A percentile compares a stretch with the other conserved stretches of the same genome.
These are phyloP conservation scores for Rhodotorula sphaerocarpa DNA, from an alignment of 768 basidiomycete genomes.

Conservation along the genomic window DNA sequence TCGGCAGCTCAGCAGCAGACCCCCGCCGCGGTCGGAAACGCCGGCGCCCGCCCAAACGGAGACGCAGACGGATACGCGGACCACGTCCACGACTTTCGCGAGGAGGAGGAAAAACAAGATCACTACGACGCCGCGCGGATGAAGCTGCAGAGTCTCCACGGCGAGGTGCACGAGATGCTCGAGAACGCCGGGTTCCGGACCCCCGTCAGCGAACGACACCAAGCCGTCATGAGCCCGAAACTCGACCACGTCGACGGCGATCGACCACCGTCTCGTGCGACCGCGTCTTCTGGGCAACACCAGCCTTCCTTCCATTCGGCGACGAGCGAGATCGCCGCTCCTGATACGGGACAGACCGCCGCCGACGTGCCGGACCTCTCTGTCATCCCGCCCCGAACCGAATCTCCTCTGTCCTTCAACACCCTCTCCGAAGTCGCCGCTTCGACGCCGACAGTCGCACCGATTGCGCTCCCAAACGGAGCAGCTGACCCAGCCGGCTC, in stretches of 20 bases:
- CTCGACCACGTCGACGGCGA: no score
- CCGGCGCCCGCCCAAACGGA: no score
- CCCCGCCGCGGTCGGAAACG: no score
- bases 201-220: background rate
- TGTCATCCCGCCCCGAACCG: background rate
- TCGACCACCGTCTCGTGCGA: background rate
- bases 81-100: background rate
- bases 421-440: background rate
- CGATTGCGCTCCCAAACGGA: no score
- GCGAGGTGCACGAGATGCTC: background rate
- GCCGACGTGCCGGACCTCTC: background rate
- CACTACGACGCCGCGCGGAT: background rate
- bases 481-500: background rate
- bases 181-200: background rate
- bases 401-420: slow-evolving; percentile 2
- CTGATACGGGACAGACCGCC: no score
- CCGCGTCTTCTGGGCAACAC: no score
- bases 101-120: slow-evolving; percentile 9
- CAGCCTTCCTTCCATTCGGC: slow-evolving; percentile 16
- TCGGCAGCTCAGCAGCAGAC: no score
- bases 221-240: no score
- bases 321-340: background rate
- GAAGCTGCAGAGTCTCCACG: background rate
- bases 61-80: background rate
- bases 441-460: background rate